Evolutionary conservation across 2,329 filamentous ascomycete species (phyloP).

Genomic region (Drechslerella dactyloides): DNA sequence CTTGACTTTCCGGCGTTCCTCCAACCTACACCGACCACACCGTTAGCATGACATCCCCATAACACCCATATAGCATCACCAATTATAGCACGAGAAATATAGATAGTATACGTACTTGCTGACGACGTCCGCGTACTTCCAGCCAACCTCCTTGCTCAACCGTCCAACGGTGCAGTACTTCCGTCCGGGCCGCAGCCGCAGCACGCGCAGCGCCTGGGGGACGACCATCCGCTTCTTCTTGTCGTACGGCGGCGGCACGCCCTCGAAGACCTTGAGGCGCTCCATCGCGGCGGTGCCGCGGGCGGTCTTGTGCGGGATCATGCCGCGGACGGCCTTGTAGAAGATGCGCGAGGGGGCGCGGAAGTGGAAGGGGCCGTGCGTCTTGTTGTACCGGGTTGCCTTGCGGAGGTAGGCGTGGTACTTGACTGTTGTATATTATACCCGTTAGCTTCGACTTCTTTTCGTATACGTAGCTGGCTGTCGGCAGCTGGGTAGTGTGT

Average conservation of each 20-base stretch:
- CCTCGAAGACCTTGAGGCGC: conserved; percentile 99
- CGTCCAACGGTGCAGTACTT: conserved; percentile 99
- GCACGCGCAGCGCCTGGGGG: conserved; percentile 93
- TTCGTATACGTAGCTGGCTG: background rate
- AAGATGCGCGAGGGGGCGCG: conserved; percentile 98
- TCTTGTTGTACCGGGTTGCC: conserved; percentile 99
- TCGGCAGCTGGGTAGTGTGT: too few relatives aligned
- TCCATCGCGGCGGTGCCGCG: conserved; percentile 95
- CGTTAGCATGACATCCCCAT: conserved; percentile 49
- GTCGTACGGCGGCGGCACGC: conserved; percentile 98
- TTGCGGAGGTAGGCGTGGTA: conserved; percentile 99
- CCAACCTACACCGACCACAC: conserved; percentile 69
- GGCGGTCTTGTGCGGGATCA: conserved; percentile 99
- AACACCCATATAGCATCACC: conserved; percentile 20
- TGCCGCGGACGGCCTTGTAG: conserved; percentile 99
- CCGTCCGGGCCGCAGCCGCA: conserved; percentile 96
- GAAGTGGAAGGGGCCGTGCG: conserved; percentile 99
- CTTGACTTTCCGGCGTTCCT: conserved; percentile 99
- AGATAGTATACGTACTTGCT: conserved; percentile 73
- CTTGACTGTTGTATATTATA: conserved; percentile 74
- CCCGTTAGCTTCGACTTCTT: background rate
- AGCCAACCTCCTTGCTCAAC: conserved; percentile 98
- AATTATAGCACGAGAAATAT: too few relatives aligned
- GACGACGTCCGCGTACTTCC: conserved; percentile 99
- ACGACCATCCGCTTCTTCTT: conserved; percentile 99